phyloP scores from a whole-genome alignment of 371 early-diverging fungal genomes.

The Nematocida ironsii region DNA sequence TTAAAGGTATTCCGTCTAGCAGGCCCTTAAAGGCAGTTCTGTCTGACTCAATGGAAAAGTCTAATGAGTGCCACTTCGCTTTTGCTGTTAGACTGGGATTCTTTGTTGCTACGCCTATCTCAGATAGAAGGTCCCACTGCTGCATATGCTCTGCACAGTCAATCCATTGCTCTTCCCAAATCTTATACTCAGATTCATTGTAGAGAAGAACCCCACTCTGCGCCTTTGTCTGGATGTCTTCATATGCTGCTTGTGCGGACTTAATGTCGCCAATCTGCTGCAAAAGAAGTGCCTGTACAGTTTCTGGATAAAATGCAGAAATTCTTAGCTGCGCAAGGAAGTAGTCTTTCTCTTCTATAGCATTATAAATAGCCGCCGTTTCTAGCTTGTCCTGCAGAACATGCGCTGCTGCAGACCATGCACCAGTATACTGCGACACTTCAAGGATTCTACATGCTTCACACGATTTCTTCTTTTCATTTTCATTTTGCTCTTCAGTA shows the following conservation, averaged over 20 bases:
- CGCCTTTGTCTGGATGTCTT: constrained; percentile 84
- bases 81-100: constrained; percentile 68
- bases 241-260: constrained; percentile 83
- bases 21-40: constrained; percentile 22
- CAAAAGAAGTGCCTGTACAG: constrained; percentile 85
- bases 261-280: constrained; percentile 88
- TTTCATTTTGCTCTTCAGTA: not conserved
- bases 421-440: constrained; percentile 25
- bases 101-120: constrained; percentile 81
- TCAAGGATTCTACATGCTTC: constrained; percentile 21
- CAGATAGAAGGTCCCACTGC: constrained; percentile 92
- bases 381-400: constrained; percentile 17
- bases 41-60: constrained; percentile 59
- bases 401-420: constrained; percentile 10
- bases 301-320: constrained; percentile 83
- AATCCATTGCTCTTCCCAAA: constrained; percentile 96
- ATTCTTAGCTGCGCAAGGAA: constrained; percentile 86
- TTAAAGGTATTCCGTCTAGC: constrained; percentile 35
- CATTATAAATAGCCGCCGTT: constrained; percentile 4
- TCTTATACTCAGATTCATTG: constrained; percentile 86
- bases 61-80: constrained; percentile 49
- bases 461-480: not conserved
- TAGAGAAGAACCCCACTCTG: constrained; percentile 73
- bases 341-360: constrained; percentile 73
- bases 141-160: constrained; percentile 82